phyloP scores from a whole-genome alignment of 768 basidiomycete species.

The Leucocoprinus leucothites region DNA sequence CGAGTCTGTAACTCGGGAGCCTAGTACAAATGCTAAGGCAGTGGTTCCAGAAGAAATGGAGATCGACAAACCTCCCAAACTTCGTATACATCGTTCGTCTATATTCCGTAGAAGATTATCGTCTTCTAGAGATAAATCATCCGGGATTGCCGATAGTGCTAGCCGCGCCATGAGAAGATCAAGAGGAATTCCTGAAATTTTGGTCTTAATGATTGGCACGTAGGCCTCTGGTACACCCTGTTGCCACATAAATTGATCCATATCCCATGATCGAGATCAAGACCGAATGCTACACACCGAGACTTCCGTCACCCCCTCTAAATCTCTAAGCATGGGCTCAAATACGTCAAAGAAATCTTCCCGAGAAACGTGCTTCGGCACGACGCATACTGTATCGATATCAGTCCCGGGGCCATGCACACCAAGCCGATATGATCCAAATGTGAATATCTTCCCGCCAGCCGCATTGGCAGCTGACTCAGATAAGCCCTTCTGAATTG shows the following conservation, averaged over 20 bases:
- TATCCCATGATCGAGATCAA: background rate
- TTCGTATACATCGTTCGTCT: conserved; percentile 92
- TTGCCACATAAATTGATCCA: conserved; percentile 9
- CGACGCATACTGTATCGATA: conserved; percentile 98
- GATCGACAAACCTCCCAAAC: conserved; percentile 71
- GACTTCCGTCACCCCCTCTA: conserved; percentile 84
- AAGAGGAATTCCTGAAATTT: conserved; percentile 88
- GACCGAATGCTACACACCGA: conserved; percentile 58
- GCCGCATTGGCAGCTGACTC: conserved; percentile 85
- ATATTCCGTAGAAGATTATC: conserved; percentile 89
- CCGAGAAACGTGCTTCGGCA: conserved; percentile 91
- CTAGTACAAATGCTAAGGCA: conserved; percentile 36
- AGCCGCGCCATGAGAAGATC: conserved; percentile 94
- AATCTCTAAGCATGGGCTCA: conserved; percentile 79
- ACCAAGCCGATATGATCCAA: conserved; percentile 96
- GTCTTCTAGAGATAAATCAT: conserved; percentile 86
- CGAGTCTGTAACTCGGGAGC: conserved; percentile 94
- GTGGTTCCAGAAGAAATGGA: conserved; percentile 7
- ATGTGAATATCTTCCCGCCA: conserved; percentile 98
- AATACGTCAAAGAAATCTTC: conserved; percentile 96
- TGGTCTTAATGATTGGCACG: conserved; percentile 92
- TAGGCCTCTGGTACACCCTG: conserved; percentile 97
- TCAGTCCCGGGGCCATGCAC: conserved; percentile 95
- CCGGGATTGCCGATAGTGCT: conserved; percentile 83
- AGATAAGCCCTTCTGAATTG: conserved; percentile 76